Evolutionary conservation across 768 basidiomycete species (phyloP).

Genomic region (Clavaria fumosa): DNA sequence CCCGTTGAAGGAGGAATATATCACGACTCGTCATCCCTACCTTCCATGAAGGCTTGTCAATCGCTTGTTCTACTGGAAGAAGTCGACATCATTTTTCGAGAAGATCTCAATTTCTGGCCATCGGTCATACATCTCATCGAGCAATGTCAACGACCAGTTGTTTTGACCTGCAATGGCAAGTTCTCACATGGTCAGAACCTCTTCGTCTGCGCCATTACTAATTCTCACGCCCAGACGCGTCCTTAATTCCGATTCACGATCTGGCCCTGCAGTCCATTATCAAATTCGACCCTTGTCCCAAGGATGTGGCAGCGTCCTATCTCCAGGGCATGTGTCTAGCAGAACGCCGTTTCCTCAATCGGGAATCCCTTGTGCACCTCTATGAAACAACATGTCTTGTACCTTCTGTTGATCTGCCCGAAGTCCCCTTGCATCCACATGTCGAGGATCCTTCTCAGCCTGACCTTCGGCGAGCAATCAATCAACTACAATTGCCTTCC

Average conservation of each 20-base stretch:
- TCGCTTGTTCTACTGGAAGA: conserved; percentile 89
- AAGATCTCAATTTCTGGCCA: conserved; percentile 78
- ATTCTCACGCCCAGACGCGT: conserved; percentile 46
- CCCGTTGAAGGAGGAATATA: not conserved
- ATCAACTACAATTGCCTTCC: conserved; percentile 42
- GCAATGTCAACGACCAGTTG: conserved; percentile 73
- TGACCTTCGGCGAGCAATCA: conserved; percentile 57
- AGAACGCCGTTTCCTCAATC: conserved; percentile 36
- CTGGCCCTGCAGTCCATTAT: conserved; percentile 68
- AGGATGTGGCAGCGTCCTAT: conserved; percentile 44
- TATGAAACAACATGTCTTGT: conserved; percentile 24
- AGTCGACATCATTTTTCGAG: conserved; percentile 83
- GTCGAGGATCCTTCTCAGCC: conserved; percentile 16
- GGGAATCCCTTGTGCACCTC: conserved; percentile 26
- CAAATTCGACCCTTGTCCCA: conserved; percentile 43
- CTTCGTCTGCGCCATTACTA: too few relatives aligned
- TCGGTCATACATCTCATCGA: conserved; percentile 68
- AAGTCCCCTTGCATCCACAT: conserved; percentile 13
- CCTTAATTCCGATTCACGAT: conserved; percentile 52
- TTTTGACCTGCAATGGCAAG: conserved; percentile 92
- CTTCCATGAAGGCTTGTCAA: conserved; percentile 38
- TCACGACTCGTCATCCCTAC: conserved; percentile 1
- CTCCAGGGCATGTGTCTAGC: conserved; percentile 45
- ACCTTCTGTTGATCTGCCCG: conserved; percentile 21
- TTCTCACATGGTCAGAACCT: too few relatives aligned